Conservation (phyloP, 2,329 filamentous ascomycete species). For the Hyphodiscus sp. region DNA sequence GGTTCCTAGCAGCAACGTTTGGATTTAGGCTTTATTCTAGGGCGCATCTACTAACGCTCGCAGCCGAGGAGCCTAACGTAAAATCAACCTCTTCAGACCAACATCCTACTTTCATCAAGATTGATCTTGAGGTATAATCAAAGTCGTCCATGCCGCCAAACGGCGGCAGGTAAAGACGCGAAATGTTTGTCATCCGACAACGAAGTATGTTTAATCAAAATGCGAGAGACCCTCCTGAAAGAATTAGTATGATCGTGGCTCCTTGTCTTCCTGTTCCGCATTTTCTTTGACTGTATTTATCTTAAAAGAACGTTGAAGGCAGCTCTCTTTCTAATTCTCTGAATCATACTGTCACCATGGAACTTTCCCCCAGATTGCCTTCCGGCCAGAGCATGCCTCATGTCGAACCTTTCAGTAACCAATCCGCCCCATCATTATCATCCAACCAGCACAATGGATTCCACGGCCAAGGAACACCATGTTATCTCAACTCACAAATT, state of each 20-base stretch:
- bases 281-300: not conserved
- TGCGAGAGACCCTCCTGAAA: not conserved
- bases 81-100: not conserved
- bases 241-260: not conserved
- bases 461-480: not conserved
- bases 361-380: not conserved
- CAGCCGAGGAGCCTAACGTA: not conserved
- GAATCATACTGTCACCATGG: not conserved
- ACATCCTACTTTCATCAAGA: not conserved
- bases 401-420: not conserved
- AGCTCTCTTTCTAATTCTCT: not conserved
- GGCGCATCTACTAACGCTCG: not conserved
- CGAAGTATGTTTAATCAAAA: not conserved
- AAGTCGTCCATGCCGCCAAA: too few relatives aligned
- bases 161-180: too few relatives aligned
- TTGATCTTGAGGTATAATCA: not conserved
- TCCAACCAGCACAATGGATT: not conserved
- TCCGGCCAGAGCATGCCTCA: not conserved
- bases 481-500: not conserved
- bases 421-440: not conserved
- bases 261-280: not conserved
- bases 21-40: not conserved
- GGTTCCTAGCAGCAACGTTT: not conserved
- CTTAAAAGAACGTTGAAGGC: not conserved
- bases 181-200: too few relatives aligned